A percentile compares a stretch with the other conserved stretches of the same genome.
phyloP scores from a whole-genome alignment of 2,329 filamentous ascomycete species.

The Epichloe brachyelytri region DNA sequence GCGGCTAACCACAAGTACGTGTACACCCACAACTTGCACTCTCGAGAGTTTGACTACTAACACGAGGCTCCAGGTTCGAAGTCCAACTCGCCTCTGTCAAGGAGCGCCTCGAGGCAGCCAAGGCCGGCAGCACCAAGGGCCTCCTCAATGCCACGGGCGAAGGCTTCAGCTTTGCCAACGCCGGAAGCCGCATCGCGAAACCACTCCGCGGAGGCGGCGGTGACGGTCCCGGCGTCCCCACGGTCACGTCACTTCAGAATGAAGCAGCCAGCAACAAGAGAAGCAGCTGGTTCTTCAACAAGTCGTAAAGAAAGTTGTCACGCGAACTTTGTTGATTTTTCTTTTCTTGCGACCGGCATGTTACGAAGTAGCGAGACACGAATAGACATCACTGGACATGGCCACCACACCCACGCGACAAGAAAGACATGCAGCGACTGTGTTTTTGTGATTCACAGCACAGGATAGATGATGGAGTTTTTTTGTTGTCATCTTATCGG shows the following conservation, averaged over 20 bases:
- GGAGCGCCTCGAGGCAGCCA: slow-evolving; percentile 91
- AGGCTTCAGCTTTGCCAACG: slow-evolving; percentile 58
- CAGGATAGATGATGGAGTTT: neutral
- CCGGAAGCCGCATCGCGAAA: slow-evolving; percentile 56
- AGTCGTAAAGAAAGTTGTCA: slow-evolving; percentile 26
- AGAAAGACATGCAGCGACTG: neutral
- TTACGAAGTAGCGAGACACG: slow-evolving; percentile 5
- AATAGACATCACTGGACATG: slow-evolving; percentile 7
- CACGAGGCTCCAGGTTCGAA: slow-evolving; percentile 61
- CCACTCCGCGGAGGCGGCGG: slow-evolving; percentile 50
- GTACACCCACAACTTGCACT: neutral
- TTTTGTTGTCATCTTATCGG: neutral
- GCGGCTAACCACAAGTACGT: slow-evolving; percentile 92
- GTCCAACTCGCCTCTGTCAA: slow-evolving; percentile 94
- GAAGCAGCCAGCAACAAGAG: slow-evolving; percentile 47
- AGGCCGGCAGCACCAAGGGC: slow-evolving; percentile 78
- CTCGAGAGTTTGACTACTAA: neutral
- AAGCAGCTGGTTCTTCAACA: slow-evolving; percentile 64
- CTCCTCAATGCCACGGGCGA: slow-evolving; percentile 57
- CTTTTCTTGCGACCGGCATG: slow-evolving; percentile 3
- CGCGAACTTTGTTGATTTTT: neutral
- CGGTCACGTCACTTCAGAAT: slow-evolving; percentile 44
- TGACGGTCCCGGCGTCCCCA: slow-evolving; percentile 35
- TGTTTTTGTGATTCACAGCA: slow-evolving; percentile 1
- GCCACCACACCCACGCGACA: neutral